phyloP scores from a whole-genome alignment of 495 filamentous ascomycete species.

The Aspergillus leporis region DNA sequence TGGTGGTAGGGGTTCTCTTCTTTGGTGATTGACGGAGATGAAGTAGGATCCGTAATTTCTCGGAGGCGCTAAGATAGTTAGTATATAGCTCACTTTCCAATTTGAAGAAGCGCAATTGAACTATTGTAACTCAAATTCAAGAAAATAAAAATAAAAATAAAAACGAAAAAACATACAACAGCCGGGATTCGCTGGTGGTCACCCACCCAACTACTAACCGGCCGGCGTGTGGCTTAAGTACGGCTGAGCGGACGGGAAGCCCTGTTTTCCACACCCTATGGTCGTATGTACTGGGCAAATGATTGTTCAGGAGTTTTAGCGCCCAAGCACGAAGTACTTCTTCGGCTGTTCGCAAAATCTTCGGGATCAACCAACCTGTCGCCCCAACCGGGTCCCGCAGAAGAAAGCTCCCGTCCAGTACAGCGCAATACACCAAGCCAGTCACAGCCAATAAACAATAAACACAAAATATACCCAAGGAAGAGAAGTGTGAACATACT shows the following conservation, averaged over 20 bases:
- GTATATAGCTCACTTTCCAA: no score
- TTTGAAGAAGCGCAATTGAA: no score
- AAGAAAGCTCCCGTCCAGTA: background rate
- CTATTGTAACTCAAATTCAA: no score
- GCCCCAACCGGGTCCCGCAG: constrained; percentile 5
- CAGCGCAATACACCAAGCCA: constrained; percentile 7
- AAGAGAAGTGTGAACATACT: constrained; percentile 48
- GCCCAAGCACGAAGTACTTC: background rate
- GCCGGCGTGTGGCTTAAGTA: no score
- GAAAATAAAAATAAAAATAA: constrained; percentile 21
- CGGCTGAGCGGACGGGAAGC: constrained; percentile 52
- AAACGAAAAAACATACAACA: constrained; percentile 50
- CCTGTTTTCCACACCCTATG: constrained; percentile 53
- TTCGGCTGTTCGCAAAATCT: background rate
- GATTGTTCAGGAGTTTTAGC: constrained; percentile 15
- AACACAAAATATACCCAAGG: constrained; percentile 6
- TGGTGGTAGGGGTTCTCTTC: constrained; percentile 80
- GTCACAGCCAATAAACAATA: background rate
- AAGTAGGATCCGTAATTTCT: constrained; percentile 50
- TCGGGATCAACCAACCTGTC: background rate
- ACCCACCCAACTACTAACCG: constrained; percentile 55
- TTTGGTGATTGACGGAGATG: constrained; percentile 47
- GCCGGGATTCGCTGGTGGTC: constrained; percentile 52
- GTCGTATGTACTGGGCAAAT: constrained; percentile 40
- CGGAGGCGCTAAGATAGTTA: constrained; percentile 62